Evolutionary conservation across 768 basidiomycete species (phyloP), one percentile per base, ranked within the genome.

Genomic region (Collybiopsis confluens): DNA sequence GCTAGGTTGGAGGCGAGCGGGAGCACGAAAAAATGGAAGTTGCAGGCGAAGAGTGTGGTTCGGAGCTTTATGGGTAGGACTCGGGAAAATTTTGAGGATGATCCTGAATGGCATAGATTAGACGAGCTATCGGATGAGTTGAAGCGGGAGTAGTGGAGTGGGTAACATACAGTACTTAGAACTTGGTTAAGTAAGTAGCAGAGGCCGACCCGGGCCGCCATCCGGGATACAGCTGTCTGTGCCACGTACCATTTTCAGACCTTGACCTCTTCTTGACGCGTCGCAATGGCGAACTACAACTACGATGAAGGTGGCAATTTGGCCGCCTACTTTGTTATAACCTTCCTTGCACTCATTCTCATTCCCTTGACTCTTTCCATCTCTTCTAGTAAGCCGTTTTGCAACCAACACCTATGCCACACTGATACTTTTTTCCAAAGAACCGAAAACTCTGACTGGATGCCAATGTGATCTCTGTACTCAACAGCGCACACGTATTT

Each of bases 301-400:
- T 92, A 92, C 67, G 90, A 92, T 69, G 90, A 92, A 74, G 79
- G 80, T 44, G 90, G 91, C 59, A 83, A 82, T 58, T 87, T 92
- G 87, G 89, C 90, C 62, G 79, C 84, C 35, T 98, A 94, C 73
- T 98, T 98, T 70, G 70, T 93, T 56, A 82, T 98, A 52, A 92
- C 93, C 7, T 86, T 97, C 66, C 85, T 98, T 59, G 83, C 85
- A 53, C 78, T 98, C 60, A 63, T 92, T 41, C 83, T 98, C 55
- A 68, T 92, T 33, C 96, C 96, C 0, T 68, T 89, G 57, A 89
- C 93, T 1, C 56, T 89, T 42, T 69, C 84, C 0, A 65, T 78
- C 18, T 61, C 81, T n/a, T 63, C 73, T 57, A 78, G 83, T 82
- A 54, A 57, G 82, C 73, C 15, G 58, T 18, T 13, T 21, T 42